phyloP scores from a whole-genome alignment of 1,139 yeast species.

The Pichia norvegensis region DNA sequence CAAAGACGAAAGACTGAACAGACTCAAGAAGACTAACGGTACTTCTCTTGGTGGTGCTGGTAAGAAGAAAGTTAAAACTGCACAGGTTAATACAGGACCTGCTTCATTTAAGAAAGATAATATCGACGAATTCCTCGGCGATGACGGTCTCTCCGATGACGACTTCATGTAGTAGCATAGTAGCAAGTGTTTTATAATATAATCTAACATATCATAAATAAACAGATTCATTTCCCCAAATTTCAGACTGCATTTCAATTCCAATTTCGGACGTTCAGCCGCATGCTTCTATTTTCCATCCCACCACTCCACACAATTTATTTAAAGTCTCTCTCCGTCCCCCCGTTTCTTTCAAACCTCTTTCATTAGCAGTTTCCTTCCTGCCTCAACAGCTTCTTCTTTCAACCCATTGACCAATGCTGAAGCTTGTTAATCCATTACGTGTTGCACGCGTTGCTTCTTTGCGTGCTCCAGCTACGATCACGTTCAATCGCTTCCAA shows the following conservation, averaged over 20 bases:
- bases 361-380: too few relatives aligned
- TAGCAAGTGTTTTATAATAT: too few relatives aligned
- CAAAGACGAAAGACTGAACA: slow-evolving; percentile 78
- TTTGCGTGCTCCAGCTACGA: not conserved
- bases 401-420: not conserved
- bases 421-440: not conserved
- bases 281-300: not conserved
- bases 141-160: slow-evolving; percentile 54
- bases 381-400: not conserved
- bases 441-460: not conserved
- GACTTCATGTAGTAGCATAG: slow-evolving; percentile 70
- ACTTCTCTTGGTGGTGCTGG: slow-evolving; percentile 92
- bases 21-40: slow-evolving; percentile 74
- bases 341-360: not conserved
- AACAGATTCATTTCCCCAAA: too few relatives aligned
- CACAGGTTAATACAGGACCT: slow-evolving; percentile 32
- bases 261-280: too few relatives aligned
- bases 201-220: too few relatives aligned
- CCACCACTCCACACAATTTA: not conserved
- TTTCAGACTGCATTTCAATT: too few relatives aligned
- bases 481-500: not conserved
- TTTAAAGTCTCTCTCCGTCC: not conserved
- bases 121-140: slow-evolving; percentile 51
- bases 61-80: slow-evolving; percentile 77
- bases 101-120: slow-evolving; percentile 77